A percentile compares a stretch with the other conserved stretches of the same genome.
Evolutionary conservation across 768 basidiomycete genomes (phyloP).

Genomic region (Crassisporium funariophilum): DNA sequence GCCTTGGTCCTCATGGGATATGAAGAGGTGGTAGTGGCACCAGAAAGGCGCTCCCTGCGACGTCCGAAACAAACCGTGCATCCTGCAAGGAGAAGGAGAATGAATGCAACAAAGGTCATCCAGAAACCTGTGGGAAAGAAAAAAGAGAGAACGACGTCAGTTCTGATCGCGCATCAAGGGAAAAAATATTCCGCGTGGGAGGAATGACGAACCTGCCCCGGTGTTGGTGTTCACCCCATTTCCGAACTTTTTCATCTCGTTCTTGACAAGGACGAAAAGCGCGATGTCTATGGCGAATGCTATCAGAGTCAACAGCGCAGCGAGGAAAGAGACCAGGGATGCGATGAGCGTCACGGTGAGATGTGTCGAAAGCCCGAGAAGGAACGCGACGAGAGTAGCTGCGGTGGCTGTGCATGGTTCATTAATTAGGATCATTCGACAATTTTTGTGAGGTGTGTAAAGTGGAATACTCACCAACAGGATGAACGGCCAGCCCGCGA

Average conservation of each 20-base stretch:
- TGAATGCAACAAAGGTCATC: slow-evolving; percentile 68
- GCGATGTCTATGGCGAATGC: slow-evolving; percentile 80
- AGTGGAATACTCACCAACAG: slow-evolving; percentile 56
- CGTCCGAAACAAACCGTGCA: slow-evolving; percentile 74
- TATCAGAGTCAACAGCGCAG: slow-evolving; percentile 66
- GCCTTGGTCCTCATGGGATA: slow-evolving; percentile 33
- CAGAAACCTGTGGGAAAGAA: slow-evolving; percentile 56
- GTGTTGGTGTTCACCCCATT: slow-evolving; percentile 51
- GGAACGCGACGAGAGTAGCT: slow-evolving; percentile 64
- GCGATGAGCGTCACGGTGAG: slow-evolving; percentile 61
- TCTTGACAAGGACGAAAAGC: slow-evolving; percentile 61
- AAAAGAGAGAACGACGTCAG: slow-evolving; percentile 3
- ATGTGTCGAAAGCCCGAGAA: slow-evolving; percentile 62
- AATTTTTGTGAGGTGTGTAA: neutral
- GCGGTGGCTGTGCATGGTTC: slow-evolving; percentile 48
- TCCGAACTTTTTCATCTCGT: slow-evolving; percentile 55
- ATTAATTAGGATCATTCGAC: neutral
- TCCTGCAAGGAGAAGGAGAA: slow-evolving; percentile 65
- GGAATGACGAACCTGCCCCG: slow-evolving; percentile 56
- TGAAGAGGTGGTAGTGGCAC: slow-evolving; percentile 27
- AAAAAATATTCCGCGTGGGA: too few species aligned
- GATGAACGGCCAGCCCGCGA: slow-evolving; percentile 72
- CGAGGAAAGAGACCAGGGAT: slow-evolving; percentile 69
- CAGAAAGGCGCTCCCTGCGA: slow-evolving; percentile 52
- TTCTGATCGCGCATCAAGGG: neutral